Percentiles rank a stretch among this genome's conserved stretches.
phyloP scores from a whole-genome alignment of 176 grass and related monocot species.

The Tuctoria greenei region DNA sequence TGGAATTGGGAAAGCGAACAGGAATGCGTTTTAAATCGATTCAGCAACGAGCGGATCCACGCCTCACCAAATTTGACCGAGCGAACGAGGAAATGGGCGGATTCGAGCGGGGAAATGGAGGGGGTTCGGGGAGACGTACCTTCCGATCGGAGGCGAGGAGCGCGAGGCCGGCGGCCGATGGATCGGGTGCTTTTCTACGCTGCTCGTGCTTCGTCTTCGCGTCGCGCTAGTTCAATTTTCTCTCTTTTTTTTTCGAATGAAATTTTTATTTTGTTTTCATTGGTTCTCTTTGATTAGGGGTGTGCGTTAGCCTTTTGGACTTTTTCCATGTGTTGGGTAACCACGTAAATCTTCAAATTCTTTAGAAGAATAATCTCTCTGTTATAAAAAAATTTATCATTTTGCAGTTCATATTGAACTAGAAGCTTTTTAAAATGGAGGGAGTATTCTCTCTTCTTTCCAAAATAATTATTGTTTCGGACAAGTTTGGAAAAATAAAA shows the following conservation, averaged over 20 bases:
- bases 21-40: neutral
- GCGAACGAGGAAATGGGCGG: neutral
- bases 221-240: conserved; percentile 19
- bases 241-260: neutral
- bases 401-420: too few relatives aligned
- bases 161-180: conserved; percentile 20
- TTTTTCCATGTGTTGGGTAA: neutral
- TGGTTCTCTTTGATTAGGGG: neutral
- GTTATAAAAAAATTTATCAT: too few relatives aligned
- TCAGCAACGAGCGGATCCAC: conserved; percentile 16
- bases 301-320: neutral
- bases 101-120: neutral
- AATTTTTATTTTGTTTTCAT: neutral
- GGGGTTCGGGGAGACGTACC: conserved; percentile 17
- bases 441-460: too few relatives aligned
- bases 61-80: conserved; percentile 5
- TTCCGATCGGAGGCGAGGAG: neutral
- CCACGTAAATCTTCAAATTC: neutral
- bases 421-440: too few relatives aligned
- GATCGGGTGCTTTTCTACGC: conserved; percentile 20
- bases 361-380: too few relatives aligned
- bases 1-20: neutral
- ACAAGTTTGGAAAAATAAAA: too few relatives aligned
- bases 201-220: neutral
- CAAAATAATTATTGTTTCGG: too few relatives aligned